Evolutionary conservation across 768 basidiomycete genomes (phyloP), one percentile per base, ranked within the genome.

Genomic region (Hemileccinum impolitum): DNA sequence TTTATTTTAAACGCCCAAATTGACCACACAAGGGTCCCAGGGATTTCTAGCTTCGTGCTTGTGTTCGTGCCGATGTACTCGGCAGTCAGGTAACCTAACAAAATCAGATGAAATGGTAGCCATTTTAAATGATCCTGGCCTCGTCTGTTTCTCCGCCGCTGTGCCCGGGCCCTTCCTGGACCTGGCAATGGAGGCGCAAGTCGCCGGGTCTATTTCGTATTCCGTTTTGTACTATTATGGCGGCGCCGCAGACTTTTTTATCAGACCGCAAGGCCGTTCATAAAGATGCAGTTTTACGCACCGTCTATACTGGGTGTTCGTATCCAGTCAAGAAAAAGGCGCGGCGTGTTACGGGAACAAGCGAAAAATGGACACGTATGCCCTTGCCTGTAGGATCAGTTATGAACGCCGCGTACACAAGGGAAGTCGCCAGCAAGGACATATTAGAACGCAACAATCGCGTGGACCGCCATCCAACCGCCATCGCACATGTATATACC

Each of bases 351-450:
- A 52, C 49, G 43, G 40, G 51, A 45, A 17, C 53, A 62, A 53
- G 60, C 54, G 57, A 59, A 49, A 21, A 13, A 23, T 45, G 41
- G 53, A 49, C 45, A 40, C 51, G 46, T 50, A 49, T 42, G 31
- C 28, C 43, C 50, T 40, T 48, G 45, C 47, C 51, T 59, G 48
- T 51, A 46, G 47, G 53, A 52, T 47, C 56, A 42, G 34, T 45
- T 45, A 62, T 62, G 61, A 64, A 64, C 39, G 47, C 54, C 52
- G 49, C 47, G 43, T 50, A 30, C 44, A 51, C 52, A 61, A 51
- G 62, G 50, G 45, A 35, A 41, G 43, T 42, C 34, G 35, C 51
- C 45, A 39, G 48, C 42, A 51, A 42, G 48, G 44, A 44, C 47
- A 50, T 35, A 39, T 50, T 37, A 34, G 32, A 46, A 43, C 15